A percentile compares a stretch with the other conserved stretches of the same genome.
phyloP scores from a whole-genome alignment of 2,329 filamentous ascomycete species.

The Acrocalymma vagum region DNA sequence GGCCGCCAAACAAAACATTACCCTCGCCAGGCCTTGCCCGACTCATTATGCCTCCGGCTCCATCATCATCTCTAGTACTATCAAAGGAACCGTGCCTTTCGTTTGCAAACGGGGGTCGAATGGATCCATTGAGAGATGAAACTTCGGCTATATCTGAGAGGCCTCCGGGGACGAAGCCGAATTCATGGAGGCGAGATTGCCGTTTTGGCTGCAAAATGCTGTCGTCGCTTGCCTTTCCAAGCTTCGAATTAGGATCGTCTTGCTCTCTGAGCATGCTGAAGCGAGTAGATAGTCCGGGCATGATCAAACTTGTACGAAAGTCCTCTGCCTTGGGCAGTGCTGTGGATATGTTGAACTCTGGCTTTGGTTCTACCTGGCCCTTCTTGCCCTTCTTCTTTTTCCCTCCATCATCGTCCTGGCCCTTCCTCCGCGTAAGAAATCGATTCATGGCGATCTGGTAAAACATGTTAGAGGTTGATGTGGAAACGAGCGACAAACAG shows the following conservation, averaged over 20 bases:
- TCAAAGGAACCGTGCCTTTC: slow-evolving; percentile 72
- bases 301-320: slow-evolving; percentile 93
- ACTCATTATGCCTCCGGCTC: slow-evolving; percentile 82
- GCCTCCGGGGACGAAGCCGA: slow-evolving; percentile 66
- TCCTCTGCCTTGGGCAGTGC: slow-evolving; percentile 85
- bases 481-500: slow-evolving; percentile 8
- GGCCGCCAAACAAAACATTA: slow-evolving; percentile 91
- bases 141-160: slow-evolving; percentile 91
- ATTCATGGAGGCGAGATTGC: slow-evolving; percentile 79
- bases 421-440: slow-evolving; percentile 77
- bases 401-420: slow-evolving; percentile 34
- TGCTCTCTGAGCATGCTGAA: slow-evolving; percentile 98
- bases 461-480: slow-evolving; percentile 27
- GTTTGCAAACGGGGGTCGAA: slow-evolving; percentile 67
- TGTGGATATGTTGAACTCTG: slow-evolving; percentile 74
- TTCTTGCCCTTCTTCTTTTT: slow-evolving; percentile 61
- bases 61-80: slow-evolving; percentile 70
- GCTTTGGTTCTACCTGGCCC: slow-evolving; percentile 63
- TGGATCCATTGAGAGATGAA: slow-evolving; percentile 70
- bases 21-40: slow-evolving; percentile 84
- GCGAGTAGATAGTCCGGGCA: slow-evolving; percentile 92
- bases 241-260: slow-evolving; percentile 86
- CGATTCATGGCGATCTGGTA: slow-evolving; percentile 71
- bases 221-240: slow-evolving; percentile 95
- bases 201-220: slow-evolving; percentile 87